Evolutionary conservation across 2,329 filamentous ascomycete species (phyloP).

Genomic region (Ophiostoma quercus): DNA sequence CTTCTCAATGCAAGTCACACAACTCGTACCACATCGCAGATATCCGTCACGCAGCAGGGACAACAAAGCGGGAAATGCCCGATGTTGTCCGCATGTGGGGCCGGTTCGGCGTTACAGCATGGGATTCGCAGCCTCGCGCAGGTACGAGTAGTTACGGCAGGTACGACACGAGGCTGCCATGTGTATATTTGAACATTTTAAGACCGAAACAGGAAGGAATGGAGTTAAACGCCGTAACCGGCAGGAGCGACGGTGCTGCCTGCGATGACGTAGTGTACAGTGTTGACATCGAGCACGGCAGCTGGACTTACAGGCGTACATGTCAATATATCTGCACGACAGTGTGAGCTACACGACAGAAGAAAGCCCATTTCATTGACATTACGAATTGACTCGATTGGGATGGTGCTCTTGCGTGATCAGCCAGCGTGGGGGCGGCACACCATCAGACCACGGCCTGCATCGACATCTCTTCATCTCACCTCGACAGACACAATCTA

Average conservation of each 20-base stretch:
- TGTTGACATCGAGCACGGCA: too few species aligned
- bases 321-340: neutral
- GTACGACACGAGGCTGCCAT: neutral
- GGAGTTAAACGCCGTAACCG: neutral
- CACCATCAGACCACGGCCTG: neutral
- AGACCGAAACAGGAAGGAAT: neutral
- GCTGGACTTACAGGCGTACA: neutral
- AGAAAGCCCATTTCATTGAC: neutral
- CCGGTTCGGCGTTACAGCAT: conserved; percentile 1
- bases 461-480: neutral
- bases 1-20: neutral
- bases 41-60: neutral
- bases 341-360: neutral
- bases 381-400: neutral
- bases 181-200: neutral
- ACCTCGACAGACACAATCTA: too few species aligned
- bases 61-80: neutral
- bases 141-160: neutral
- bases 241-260: neutral
- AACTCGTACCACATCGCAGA: neutral
- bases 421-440: neutral
- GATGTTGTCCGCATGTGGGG: conserved; percentile 4
- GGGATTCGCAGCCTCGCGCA: neutral
- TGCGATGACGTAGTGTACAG: neutral
- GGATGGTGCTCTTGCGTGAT: neutral